These are phyloP conservation scores for Trichoderma arundinaceum DNA, from an alignment of 2,329 filamentous ascomycete genomes.

Conservation along the genomic window DNA sequence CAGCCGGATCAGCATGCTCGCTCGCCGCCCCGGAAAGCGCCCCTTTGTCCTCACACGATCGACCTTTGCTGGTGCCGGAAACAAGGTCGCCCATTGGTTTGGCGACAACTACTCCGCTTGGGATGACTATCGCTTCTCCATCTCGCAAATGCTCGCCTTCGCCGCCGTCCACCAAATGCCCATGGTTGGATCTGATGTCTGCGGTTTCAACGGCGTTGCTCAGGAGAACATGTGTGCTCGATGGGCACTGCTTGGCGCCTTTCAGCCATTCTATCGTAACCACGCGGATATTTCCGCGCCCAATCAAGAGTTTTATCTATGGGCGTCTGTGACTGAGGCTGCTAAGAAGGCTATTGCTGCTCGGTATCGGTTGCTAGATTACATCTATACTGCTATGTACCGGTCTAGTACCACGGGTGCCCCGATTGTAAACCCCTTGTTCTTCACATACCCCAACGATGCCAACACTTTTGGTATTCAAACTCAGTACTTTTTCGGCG, in stretches of 20 bases:
- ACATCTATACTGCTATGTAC: slow-evolving; percentile 75
- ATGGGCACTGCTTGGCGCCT: slow-evolving; percentile 71
- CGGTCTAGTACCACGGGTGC: slow-evolving; percentile 63
- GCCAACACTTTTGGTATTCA: slow-evolving; percentile 52
- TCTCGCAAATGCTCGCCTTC: slow-evolving; percentile 77
- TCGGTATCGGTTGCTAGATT: slow-evolving; percentile 75
- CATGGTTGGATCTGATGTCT: slow-evolving; percentile 75
- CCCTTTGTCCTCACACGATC: slow-evolving; percentile 86
- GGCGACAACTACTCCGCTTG: slow-evolving; percentile 76
- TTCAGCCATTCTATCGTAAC: slow-evolving; percentile 74
- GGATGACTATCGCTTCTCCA: slow-evolving; percentile 76
- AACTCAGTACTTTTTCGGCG: slow-evolving; percentile 58
- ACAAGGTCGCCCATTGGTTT: slow-evolving; percentile 81
- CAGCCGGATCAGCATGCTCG: slow-evolving; percentile 72
- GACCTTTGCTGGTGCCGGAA: slow-evolving; percentile 78
- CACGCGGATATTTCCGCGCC: slow-evolving; percentile 58
- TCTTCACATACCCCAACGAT: slow-evolving; percentile 69
- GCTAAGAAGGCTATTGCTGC: slow-evolving; percentile 72
- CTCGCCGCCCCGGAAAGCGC: slow-evolving; percentile 68
- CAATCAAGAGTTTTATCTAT: slow-evolving; percentile 72
- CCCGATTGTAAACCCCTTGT: slow-evolving; percentile 71
- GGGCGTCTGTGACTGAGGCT: slow-evolving; percentile 65
- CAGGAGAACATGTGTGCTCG: slow-evolving; percentile 69
- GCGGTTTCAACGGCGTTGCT: slow-evolving; percentile 72
- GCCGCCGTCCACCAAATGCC: slow-evolving; percentile 70